Conservation (phyloP, 495 filamentous ascomycete species). For the Staphylotrichum longicolle region DNA sequence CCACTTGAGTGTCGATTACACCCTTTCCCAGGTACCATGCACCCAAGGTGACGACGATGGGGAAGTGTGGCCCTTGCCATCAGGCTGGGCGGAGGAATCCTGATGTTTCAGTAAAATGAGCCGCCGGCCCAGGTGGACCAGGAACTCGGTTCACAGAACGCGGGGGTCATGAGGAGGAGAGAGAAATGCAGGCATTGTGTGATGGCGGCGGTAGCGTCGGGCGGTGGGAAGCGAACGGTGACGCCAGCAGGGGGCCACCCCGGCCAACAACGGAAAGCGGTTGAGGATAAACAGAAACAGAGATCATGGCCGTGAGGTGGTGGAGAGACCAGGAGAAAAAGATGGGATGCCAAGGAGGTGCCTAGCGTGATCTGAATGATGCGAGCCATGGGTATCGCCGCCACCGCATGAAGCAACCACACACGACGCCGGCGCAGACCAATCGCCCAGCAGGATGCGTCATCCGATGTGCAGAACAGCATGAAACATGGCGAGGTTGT, state of each 20-base stretch:
- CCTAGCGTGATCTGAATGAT: constrained; percentile 15
- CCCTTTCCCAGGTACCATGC: neutral
- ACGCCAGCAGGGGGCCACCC: constrained; percentile 15
- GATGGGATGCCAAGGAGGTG: constrained; percentile 17
- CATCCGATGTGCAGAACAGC: constrained; percentile 11
- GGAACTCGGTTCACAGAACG: neutral
- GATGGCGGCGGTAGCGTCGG: constrained; percentile 4
- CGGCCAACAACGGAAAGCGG: constrained; percentile 16
- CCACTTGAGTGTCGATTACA: neutral
- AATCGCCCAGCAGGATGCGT: constrained; percentile 4
- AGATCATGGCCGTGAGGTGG: constrained; percentile 12
- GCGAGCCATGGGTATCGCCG: constrained; percentile 17
- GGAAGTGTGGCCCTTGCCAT: neutral
- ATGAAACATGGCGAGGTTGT: constrained; percentile 25
- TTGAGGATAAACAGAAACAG: constrained; percentile 14
- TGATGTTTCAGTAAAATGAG: constrained; percentile 29
- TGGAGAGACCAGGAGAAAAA: constrained; percentile 5
- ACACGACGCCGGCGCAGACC: neutral
- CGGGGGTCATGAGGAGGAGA: constrained; percentile 9
- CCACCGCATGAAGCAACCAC: constrained; percentile 7
- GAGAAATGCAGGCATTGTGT: neutral
- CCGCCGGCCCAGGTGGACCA: constrained; percentile 12
- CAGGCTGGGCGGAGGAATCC: neutral
- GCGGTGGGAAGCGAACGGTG: neutral
- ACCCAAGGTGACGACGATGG: neutral